A percentile compares a stretch with the other conserved stretches of the same genome.
These are phyloP conservation scores for Pichia sp. DNA, from an alignment of 1,139 yeast species.

Conservation along the genomic window DNA sequence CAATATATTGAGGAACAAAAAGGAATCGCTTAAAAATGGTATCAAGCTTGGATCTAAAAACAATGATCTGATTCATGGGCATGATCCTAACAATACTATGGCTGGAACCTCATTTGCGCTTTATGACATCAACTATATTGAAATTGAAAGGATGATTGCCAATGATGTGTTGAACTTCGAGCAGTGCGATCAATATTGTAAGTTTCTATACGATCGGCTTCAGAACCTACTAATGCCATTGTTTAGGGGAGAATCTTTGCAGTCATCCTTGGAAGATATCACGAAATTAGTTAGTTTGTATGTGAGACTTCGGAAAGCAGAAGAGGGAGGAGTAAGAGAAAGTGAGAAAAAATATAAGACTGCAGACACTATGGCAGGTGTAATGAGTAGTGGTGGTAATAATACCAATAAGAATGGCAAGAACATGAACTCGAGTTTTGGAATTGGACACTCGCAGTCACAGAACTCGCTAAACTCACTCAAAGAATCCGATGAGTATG, in stretches of 20 bases:
- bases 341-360: neutral
- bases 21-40: constrained; percentile 26
- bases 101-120: constrained; percentile 14
- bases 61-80: constrained; percentile 8
- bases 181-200: constrained; percentile 44
- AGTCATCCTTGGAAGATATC: constrained; percentile 54
- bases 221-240: constrained; percentile 42
- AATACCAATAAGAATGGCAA: constrained; percentile 5
- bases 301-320: constrained; percentile 32
- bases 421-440: neutral
- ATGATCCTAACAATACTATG: constrained; percentile 4
- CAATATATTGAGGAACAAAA: constrained; percentile 26
- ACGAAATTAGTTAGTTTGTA: constrained; percentile 47
- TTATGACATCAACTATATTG: constrained; percentile 14
- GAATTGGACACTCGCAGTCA: constrained; percentile 5
- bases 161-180: constrained; percentile 29
- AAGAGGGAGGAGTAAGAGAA: constrained; percentile 7
- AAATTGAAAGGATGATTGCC: constrained; percentile 26
- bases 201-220: constrained; percentile 47
- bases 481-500: neutral
- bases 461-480: constrained; percentile 6
- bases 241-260: constrained; percentile 44
- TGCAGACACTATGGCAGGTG: neutral
- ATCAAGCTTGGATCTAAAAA: constrained; percentile 28
- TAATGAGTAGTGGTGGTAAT: neutral